These are phyloP conservation scores for Boletus holoroseus DNA, from an alignment of 1,284 basidiomycete species.

Conservation along the genomic window DNA sequence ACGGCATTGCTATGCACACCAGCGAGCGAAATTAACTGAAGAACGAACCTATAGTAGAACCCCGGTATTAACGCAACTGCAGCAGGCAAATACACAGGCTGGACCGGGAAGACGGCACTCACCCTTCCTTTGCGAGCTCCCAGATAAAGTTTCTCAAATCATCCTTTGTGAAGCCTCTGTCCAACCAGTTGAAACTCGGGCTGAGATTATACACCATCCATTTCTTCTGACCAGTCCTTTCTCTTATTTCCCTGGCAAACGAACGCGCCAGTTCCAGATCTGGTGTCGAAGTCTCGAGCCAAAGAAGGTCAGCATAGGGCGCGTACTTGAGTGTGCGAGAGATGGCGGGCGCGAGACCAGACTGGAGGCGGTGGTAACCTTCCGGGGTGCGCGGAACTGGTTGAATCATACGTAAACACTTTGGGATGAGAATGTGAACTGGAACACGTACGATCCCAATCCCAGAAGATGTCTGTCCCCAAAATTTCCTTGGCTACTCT, in stretches of 20 bases:
- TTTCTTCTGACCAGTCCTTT: constrained; percentile 44
- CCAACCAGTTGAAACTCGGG: constrained; percentile 91
- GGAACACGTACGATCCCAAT: constrained; percentile 71
- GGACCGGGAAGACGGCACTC: constrained; percentile 16
- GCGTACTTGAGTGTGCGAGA: constrained; percentile 77
- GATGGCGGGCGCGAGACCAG: constrained; percentile 82
- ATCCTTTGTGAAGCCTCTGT: constrained; percentile 72
- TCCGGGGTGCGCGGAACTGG: constrained; percentile 82
- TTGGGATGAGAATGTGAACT: neutral
- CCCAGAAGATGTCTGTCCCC: constrained; percentile 66
- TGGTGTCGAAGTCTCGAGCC: constrained; percentile 88
- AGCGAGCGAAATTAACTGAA: constrained; percentile 83
- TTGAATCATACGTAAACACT: constrained; percentile 3
- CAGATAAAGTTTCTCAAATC: constrained; percentile 84
- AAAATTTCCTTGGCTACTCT: constrained; percentile 68
- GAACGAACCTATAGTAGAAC: constrained; percentile 54
- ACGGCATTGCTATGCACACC: constrained; percentile 85
- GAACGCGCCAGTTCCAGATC: constrained; percentile 74
- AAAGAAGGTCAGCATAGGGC: constrained; percentile 78
- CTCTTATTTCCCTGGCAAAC: constrained; percentile 75
- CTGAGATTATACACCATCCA: constrained; percentile 94
- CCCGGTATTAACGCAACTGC: constrained; percentile 7
- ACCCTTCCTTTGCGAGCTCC: constrained; percentile 90
- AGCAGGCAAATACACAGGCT: constrained; percentile 13
- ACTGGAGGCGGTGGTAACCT: constrained; percentile 86